A percentile compares a stretch with the other conserved stretches of the same genome.
Evolutionary conservation across 257 asterid species (phyloP).

Genomic region (Solanum corneliomulleri): DNA sequence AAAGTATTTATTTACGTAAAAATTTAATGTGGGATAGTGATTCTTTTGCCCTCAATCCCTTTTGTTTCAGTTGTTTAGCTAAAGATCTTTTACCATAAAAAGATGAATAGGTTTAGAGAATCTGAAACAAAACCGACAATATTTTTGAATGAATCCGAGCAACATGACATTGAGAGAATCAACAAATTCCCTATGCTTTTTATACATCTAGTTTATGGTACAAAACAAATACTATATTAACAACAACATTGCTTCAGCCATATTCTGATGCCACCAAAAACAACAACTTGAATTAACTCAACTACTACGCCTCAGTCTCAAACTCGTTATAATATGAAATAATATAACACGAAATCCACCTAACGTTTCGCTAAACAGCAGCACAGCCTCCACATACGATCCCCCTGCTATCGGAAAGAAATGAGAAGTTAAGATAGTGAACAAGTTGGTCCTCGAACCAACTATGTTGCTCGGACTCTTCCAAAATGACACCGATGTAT

Average conservation of each 20-base stretch:
- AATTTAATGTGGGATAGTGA: not conserved
- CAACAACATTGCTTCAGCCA: not conserved
- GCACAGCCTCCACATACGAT: constrained; percentile 72
- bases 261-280: not conserved
- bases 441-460: not conserved
- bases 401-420: constrained; percentile 32
- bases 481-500: not conserved
- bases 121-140: not conserved
- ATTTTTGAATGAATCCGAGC: not conserved
- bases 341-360: not conserved
- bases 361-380: constrained; percentile 15
- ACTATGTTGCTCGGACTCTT: not conserved
- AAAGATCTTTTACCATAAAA: not conserved
- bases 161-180: not conserved
- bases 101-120: not conserved
- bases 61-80: not conserved
- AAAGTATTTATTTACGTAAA: not conserved
- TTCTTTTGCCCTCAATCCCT: not conserved
- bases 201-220: not conserved
- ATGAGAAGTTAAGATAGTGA: not conserved
- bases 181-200: too few species aligned
- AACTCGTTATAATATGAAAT: not conserved
- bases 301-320: not conserved
- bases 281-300: not conserved
- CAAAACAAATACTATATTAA: not conserved